Evolutionary conservation across 768 basidiomycete species (phyloP).

Genomic region (Hypholoma sublateritium): DNA sequence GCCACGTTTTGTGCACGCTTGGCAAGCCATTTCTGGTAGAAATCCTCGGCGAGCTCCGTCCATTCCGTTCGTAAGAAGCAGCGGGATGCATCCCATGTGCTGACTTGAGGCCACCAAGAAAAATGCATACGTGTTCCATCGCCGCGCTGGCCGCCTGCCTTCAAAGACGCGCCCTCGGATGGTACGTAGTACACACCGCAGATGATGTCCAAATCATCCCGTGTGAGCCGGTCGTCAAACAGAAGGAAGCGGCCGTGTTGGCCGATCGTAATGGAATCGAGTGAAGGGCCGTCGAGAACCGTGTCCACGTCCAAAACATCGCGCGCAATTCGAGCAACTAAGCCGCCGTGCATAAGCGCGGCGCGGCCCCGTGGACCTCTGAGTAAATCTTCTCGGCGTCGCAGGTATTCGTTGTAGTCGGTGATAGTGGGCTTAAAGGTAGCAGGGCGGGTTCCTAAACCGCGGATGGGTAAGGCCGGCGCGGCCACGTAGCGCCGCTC

Average conservation of each 20-base stretch:
- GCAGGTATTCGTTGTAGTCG: conserved; percentile 1
- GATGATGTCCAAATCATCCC: conserved; percentile 19
- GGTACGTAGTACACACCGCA: conserved; percentile 16
- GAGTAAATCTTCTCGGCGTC: background rate
- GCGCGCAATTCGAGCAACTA: conserved; percentile 22
- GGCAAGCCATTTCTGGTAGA: background rate
- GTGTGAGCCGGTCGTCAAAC: conserved; percentile 21
- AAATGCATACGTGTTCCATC: background rate
- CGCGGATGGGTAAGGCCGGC: background rate
- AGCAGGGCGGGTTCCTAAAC: background rate
- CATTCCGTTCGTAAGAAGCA: background rate
- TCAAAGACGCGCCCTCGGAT: background rate
- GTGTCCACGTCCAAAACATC: conserved; percentile 6
- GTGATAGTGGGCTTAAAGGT: background rate
- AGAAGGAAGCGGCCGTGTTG: conserved; percentile 3
- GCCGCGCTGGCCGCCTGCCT: background rate
- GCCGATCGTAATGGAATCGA: background rate
- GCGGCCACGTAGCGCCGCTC: background rate
- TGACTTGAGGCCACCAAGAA: conserved; percentile 1
- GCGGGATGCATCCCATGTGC: background rate
- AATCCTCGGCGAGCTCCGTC: conserved; percentile 1
- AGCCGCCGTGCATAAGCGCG: conserved; percentile 23
- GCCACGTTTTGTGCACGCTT: background rate
- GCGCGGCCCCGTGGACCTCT: conserved; percentile 21
- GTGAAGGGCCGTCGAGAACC: conserved; percentile 19